Evolutionary conservation across 768 basidiomycete species (phyloP).

Genomic region (Clitopilus passeckerianus): DNA sequence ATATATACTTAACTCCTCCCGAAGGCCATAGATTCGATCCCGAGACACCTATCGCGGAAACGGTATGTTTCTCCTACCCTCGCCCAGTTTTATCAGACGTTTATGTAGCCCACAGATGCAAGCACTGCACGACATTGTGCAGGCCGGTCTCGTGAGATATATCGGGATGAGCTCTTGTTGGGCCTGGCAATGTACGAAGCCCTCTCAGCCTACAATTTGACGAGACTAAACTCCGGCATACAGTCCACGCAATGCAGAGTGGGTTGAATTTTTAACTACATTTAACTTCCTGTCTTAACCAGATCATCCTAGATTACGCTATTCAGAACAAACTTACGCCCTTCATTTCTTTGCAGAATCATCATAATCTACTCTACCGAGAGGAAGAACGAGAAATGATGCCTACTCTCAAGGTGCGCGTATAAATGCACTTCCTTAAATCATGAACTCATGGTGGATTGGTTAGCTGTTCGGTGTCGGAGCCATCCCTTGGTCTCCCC

Average conservation of each 20-base stretch:
- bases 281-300: no score
- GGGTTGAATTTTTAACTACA: conserved; percentile 5
- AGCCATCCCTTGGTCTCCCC: conserved; percentile 55
- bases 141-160: conserved; percentile 61
- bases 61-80: conserved; percentile 20
- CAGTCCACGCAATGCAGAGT: conserved; percentile 58
- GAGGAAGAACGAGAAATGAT: conserved; percentile 68
- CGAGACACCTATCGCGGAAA: conserved; percentile 56
- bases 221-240: neutral
- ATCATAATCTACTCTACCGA: conserved; percentile 52
- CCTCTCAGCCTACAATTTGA: neutral
- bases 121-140: conserved; percentile 62
- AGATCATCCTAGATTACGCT: conserved; percentile 43
- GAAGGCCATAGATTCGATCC: conserved; percentile 51
- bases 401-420: conserved; percentile 44
- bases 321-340: conserved; percentile 51
- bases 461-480: conserved; percentile 46
- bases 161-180: conserved; percentile 54
- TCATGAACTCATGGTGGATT: neutral
- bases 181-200: conserved; percentile 46
- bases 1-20: no score
- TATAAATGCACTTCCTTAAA: neutral
- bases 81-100: neutral
- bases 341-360: conserved; percentile 71
- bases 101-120: conserved; percentile 39